phyloP scores from a whole-genome alignment of 257 asterid species.

The Solanum rostratum region DNA sequence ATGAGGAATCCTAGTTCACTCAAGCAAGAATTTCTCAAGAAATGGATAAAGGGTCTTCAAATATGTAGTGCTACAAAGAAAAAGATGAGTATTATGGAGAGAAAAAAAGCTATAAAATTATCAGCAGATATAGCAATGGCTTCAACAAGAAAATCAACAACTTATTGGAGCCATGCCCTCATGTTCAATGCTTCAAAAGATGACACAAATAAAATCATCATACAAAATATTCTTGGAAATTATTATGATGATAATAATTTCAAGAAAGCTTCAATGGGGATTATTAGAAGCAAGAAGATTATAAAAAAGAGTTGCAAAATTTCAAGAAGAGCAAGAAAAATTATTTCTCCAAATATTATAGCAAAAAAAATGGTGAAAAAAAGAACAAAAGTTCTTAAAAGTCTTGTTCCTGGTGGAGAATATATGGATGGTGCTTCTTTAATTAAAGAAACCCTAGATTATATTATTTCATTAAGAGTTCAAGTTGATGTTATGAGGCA shows the following conservation, averaged over 20 bases:
- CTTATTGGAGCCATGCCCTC: conserved; percentile 47
- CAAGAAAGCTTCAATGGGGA: not conserved
- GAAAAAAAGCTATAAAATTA: conserved; percentile 53
- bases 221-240: conserved; percentile 24
- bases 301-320: conserved; percentile 20
- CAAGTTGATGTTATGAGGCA: conserved; percentile 84
- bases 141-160: conserved; percentile 32
- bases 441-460: conserved; percentile 91
- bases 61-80: conserved; percentile 26
- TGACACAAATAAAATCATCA: conserved; percentile 8
- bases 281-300: conserved; percentile 29
- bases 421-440: conserved; percentile 43
- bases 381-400: conserved; percentile 54
- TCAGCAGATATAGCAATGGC: conserved; percentile 87
- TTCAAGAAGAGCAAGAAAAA: not conserved
- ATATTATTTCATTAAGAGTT: conserved; percentile 46
- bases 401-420: conserved; percentile 76
- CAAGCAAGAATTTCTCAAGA: conserved; percentile 56
- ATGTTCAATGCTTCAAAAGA: conserved; percentile 18
- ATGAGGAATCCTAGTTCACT: conserved; percentile 27
- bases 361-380: conserved; percentile 41
- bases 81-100: conserved; percentile 39
- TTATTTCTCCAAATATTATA: conserved; percentile 11
- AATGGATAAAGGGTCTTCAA: conserved; percentile 66
- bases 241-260: not conserved